Percentiles rank a stretch among this genome's conserved stretches.
phyloP scores from a whole-genome alignment of 352 stramenopile genomes.

The Aphanomyces cochlioides region DNA sequence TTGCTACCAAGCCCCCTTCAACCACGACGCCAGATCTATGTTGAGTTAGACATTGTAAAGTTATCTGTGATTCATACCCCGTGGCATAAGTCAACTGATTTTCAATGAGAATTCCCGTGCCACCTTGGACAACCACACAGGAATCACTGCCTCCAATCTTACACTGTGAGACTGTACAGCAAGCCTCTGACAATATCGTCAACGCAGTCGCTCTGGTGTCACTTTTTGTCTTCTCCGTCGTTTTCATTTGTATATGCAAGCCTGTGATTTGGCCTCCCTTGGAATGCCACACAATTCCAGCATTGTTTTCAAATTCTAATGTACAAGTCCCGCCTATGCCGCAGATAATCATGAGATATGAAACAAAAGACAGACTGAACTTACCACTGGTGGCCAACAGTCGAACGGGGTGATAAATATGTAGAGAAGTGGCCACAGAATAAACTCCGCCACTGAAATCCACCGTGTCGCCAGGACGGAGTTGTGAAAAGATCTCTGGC shows the following conservation, averaged over 20 bases:
- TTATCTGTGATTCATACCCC: not conserved
- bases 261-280: slow-evolving; percentile 57
- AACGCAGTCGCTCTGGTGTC: slow-evolving; percentile 63
- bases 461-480: slow-evolving; percentile 47
- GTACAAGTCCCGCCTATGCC: slow-evolving; percentile 49
- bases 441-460: slow-evolving; percentile 71
- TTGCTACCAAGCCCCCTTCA: slow-evolving; percentile 49
- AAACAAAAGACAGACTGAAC: not conserved
- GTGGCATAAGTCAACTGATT: not conserved
- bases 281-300: slow-evolving; percentile 55
- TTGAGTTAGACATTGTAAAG: not conserved
- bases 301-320: slow-evolving; percentile 57
- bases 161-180: slow-evolving; percentile 55
- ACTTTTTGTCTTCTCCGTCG: not conserved
- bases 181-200: slow-evolving; percentile 43
- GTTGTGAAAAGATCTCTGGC: slow-evolving; percentile 32
- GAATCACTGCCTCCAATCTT: slow-evolving; percentile 72
- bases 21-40: slow-evolving; percentile 60
- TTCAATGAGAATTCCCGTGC: slow-evolving; percentile 22
- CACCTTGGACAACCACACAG: slow-evolving; percentile 55
- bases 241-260: slow-evolving; percentile 44
- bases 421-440: slow-evolving; percentile 44
- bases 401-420: slow-evolving; percentile 47
- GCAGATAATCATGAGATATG: not conserved
- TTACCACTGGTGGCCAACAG: slow-evolving; percentile 41